Percentiles rank a stretch among this genome's conserved stretches.
Evolutionary conservation across 177 flowering plant genomes (phyloP).

Genomic region (Telopea speciosissima): DNA sequence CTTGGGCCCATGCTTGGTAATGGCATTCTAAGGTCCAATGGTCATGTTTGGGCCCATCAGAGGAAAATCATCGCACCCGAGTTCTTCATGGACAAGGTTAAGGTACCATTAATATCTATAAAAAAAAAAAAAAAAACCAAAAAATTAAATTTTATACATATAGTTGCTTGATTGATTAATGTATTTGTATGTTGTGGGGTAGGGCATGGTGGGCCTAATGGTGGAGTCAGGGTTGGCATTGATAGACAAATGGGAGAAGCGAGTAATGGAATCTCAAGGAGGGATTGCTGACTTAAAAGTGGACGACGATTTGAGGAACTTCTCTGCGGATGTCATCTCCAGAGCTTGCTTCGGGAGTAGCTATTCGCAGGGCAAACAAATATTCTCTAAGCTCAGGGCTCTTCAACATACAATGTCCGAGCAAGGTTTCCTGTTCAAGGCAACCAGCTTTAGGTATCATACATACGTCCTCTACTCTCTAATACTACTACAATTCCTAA

Average conservation of each 20-base stretch:
- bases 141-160: too few relatives aligned
- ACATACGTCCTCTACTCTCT: too few relatives aligned
- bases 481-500: too few relatives aligned
- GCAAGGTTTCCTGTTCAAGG: constrained; percentile 17
- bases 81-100: constrained; percentile 54
- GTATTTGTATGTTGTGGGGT: not conserved
- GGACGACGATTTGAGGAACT: constrained; percentile 35
- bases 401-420: constrained; percentile 30
- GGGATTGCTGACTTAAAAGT: constrained; percentile 32
- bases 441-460: constrained; percentile 37
- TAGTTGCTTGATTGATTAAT: not conserved
- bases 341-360: constrained; percentile 48
- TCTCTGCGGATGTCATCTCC: constrained; percentile 46
- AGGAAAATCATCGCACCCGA: constrained; percentile 46
- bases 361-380: constrained; percentile 31
- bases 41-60: constrained; percentile 47
- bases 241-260: constrained; percentile 34
- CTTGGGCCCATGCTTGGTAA: constrained; percentile 49
- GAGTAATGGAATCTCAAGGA: constrained; percentile 18
- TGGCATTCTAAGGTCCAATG: constrained; percentile 50
- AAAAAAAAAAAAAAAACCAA: too few relatives aligned
- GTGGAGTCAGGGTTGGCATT: constrained; percentile 35
- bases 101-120: constrained; percentile 19
- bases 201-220: constrained; percentile 58
- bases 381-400: constrained; percentile 32